Evolutionary conservation across 1,284 basidiomycete genomes (phyloP).

Genomic region (Mrakiaceae sp.): DNA sequence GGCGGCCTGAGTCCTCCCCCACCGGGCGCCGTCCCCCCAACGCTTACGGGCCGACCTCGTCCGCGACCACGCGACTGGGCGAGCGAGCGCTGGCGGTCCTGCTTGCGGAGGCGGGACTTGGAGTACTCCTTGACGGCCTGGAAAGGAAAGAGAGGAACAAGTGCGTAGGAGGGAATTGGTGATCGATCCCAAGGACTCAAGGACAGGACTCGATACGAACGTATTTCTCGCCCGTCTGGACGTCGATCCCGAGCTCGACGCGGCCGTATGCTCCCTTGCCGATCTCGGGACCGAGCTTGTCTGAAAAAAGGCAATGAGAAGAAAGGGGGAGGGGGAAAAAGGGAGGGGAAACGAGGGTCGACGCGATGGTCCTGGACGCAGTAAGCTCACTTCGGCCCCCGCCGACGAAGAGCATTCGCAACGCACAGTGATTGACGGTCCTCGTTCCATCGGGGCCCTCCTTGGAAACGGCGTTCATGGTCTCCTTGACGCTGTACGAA

Average conservation of each 20-base stretch:
- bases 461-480: conserved; percentile 8
- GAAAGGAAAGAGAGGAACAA: not conserved
- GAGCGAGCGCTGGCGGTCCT: conserved; percentile 13
- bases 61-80: conserved; percentile 1
- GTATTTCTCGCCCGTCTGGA: conserved; percentile 32
- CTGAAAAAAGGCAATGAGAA: not conserved
- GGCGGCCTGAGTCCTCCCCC: not conserved
- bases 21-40: not conserved
- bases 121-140: conserved; percentile 38
- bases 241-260: conserved; percentile 33
- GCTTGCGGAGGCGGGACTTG: conserved; percentile 30
- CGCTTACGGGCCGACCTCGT: conserved; percentile 2
- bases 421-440: conserved; percentile 15
- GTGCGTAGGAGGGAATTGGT: not conserved
- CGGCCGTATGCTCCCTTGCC: conserved; percentile 35
- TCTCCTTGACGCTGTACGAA: conserved; percentile 9
- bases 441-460: conserved; percentile 4
- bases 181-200: not conserved
- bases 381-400: not conserved
- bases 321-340: not conserved
- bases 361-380: not conserved
- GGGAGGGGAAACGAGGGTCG: not conserved
- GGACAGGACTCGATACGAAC: conserved; percentile 22
- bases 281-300: conserved; percentile 28
- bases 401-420: not conserved